phyloP scores from a whole-genome alignment of 1,139 yeast species.

The Yamadazyma kanchanaburiensis region DNA sequence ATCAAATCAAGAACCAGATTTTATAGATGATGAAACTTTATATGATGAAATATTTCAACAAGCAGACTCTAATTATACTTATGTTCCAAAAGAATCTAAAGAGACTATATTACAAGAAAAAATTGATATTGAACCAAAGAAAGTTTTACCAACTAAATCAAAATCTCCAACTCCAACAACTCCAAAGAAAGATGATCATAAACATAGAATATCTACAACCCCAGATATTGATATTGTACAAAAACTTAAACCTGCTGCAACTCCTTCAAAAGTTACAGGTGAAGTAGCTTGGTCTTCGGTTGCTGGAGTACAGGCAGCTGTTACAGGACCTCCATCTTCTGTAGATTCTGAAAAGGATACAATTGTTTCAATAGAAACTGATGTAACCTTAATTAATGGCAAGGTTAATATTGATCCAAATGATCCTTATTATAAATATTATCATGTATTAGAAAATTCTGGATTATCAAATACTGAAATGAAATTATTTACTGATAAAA shows the following conservation, averaged over 20 bases:
- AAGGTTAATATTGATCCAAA: constrained; percentile 1
- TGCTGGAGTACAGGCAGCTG: constrained; percentile 37
- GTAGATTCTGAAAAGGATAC: constrained; percentile 10
- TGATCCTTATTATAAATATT: constrained; percentile 15
- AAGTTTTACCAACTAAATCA: constrained; percentile 3
- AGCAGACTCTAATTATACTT: constrained; percentile 16
- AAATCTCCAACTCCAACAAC: constrained; percentile 13
- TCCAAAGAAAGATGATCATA: constrained; percentile 9
- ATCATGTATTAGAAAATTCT: constrained; percentile 31
- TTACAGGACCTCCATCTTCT: constrained; percentile 15
- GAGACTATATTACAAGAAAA: constrained; percentile 7
- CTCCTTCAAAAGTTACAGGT: constrained; percentile 63
- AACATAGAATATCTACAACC: constrained; percentile 12
- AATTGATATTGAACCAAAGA: constrained; percentile 1
- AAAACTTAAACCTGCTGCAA: constrained; percentile 63
- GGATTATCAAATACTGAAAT: constrained; percentile 29
- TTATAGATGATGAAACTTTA: constrained; percentile 35
- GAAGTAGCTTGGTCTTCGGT: constrained; percentile 72
- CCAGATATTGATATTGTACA: constrained; percentile 35
- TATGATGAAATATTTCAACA: constrained; percentile 42
- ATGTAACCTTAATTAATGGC: constrained; percentile 1
- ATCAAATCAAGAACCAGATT: constrained; percentile 39
- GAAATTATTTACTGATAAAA: constrained; percentile 34
- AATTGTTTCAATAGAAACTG: constrained; percentile 5
- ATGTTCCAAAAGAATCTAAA: constrained; percentile 10